A percentile compares a stretch with the other conserved stretches of the same genome.
phyloP scores from a whole-genome alignment of 139 green algal genomes.

The Chlamydomonas applanata region DNA sequence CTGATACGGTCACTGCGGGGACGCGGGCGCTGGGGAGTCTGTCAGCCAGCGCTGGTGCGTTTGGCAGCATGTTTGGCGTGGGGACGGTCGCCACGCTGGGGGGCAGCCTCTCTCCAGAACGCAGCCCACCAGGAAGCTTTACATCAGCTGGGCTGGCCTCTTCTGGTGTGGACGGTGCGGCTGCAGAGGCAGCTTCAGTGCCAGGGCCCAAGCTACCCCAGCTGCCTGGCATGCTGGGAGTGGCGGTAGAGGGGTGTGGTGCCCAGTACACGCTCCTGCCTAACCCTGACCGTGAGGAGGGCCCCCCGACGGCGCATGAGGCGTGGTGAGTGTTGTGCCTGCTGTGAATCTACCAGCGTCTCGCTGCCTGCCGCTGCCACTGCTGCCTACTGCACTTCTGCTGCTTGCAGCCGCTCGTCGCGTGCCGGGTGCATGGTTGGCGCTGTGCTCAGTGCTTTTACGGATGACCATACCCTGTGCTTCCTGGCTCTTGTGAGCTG shows the following conservation, averaged over 20 bases:
- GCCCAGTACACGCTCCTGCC: background rate
- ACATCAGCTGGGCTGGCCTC: background rate
- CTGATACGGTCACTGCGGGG: too few species aligned
- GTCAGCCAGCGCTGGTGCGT: background rate
- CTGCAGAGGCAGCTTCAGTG: background rate
- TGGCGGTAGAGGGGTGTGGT: conserved; percentile 1
- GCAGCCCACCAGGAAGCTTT: background rate
- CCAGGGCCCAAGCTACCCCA: conserved; percentile 9
- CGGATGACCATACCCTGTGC: too few species aligned
- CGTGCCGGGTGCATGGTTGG: too few species aligned
- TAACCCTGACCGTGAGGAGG: background rate
- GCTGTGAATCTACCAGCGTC: too few species aligned
- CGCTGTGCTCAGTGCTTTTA: too few species aligned
- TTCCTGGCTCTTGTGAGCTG: too few species aligned
- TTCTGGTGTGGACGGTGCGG: background rate
- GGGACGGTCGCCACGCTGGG: background rate
- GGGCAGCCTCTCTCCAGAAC: background rate
- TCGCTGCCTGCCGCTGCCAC: too few species aligned
- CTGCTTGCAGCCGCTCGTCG: too few species aligned
- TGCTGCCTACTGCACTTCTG: too few species aligned
- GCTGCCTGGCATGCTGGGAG: background rate
- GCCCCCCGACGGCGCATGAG: background rate
- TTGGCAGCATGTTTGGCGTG: background rate
- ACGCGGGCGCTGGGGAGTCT: background rate
- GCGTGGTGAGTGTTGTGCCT: too few species aligned